Conservation (phyloP, 257 asterid species). For the Phtheirospermum japonicum region DNA sequence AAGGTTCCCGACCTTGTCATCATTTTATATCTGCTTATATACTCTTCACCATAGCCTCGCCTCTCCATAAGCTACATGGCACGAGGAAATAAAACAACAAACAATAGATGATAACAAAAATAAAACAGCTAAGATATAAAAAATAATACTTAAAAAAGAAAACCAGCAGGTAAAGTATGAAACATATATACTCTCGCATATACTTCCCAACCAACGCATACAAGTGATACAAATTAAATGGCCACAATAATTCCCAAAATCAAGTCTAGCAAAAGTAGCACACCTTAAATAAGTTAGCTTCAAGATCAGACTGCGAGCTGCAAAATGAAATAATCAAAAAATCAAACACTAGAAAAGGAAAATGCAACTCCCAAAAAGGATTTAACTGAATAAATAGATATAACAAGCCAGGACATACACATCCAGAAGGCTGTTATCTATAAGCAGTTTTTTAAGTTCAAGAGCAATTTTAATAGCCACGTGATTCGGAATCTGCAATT, state of each 20-base stretch:
- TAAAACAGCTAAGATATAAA: background rate
- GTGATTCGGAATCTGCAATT: conserved; percentile 93
- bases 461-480: conserved; percentile 97
- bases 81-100: conserved; percentile 18
- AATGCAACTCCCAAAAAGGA: conserved; percentile 7
- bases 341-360: conserved; percentile 16
- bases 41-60: conserved; percentile 92
- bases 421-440: conserved; percentile 93
- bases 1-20: conserved; percentile 73
- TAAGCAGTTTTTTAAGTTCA: conserved; percentile 92
- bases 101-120: conserved; percentile 2
- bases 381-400: conserved; percentile 14
- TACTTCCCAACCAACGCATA: background rate
- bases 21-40: conserved; percentile 93
- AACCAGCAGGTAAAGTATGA: background rate
- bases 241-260: conserved; percentile 6
- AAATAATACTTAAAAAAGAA: background rate
- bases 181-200: background rate
- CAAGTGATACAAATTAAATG: background rate
- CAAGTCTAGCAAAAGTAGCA: conserved; percentile 23
- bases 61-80: conserved; percentile 87
- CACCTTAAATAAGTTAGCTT: conserved; percentile 94
- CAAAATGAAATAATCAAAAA: conserved; percentile 26
- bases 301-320: conserved; percentile 96
- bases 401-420: conserved; percentile 60